Conservation (phyloP, 495 filamentous ascomycete genomes). For the Hypoxylon trugodes region DNA sequence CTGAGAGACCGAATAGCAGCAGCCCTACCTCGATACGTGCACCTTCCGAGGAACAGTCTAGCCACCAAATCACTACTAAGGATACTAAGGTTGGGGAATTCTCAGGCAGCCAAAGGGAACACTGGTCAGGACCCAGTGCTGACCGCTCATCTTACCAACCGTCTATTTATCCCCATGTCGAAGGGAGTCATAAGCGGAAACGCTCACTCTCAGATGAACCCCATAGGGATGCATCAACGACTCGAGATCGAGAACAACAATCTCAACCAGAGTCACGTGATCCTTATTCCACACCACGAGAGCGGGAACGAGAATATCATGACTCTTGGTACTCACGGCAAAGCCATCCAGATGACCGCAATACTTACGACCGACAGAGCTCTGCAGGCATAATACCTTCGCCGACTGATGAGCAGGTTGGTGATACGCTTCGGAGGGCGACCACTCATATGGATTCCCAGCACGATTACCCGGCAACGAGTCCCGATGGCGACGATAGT, state of each 20-base stretch:
- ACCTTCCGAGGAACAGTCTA: constrained; percentile 39
- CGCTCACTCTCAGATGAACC: constrained; percentile 57
- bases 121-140: constrained; percentile 45
- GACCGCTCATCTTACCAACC: constrained; percentile 51
- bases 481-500: constrained; percentile 59
- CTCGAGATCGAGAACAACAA: constrained; percentile 38
- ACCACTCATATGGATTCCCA: constrained; percentile 49
- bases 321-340: constrained; percentile 57
- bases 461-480: constrained; percentile 55
- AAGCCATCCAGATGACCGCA: constrained; percentile 51
- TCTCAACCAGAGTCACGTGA: constrained; percentile 54
- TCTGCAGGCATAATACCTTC: constrained; percentile 52
- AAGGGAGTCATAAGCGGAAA: constrained; percentile 62
- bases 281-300: constrained; percentile 50
- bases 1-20: constrained; percentile 41
- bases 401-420: constrained; percentile 56
- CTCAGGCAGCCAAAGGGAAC: constrained; percentile 44
- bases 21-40: constrained; percentile 39
- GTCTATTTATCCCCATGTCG: constrained; percentile 48
- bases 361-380: constrained; percentile 53
- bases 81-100: constrained; percentile 47
- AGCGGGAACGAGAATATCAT: constrained; percentile 52
- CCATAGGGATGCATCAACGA: constrained; percentile 42
- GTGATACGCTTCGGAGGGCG: constrained; percentile 51
- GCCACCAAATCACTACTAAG: constrained; percentile 30